Evolutionary conservation across 768 basidiomycete species (phyloP).

Genomic region (Trametes gibbosa): DNA sequence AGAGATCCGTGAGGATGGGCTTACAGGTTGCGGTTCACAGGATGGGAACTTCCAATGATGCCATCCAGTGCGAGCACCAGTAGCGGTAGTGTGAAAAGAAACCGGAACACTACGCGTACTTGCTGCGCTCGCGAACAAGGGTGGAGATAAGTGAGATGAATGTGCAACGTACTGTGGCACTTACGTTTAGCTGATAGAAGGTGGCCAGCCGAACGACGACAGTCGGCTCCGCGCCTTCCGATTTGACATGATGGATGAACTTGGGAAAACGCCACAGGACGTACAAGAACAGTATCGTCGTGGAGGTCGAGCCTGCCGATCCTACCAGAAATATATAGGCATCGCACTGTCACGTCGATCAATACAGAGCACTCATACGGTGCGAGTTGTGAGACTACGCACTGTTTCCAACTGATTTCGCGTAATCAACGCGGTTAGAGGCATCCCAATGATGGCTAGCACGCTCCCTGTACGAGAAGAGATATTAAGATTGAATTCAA

Average conservation of each 20-base stretch:
- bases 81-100: slow-evolving; percentile 69
- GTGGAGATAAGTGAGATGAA: background rate
- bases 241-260: slow-evolving; percentile 69
- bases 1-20: background rate
- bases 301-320: slow-evolving; percentile 59
- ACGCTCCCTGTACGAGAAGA: slow-evolving; percentile 49
- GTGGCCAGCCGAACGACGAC: slow-evolving; percentile 72
- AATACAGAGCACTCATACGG: background rate
- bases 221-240: slow-evolving; percentile 69
- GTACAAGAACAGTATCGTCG: slow-evolving; percentile 68
- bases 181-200: slow-evolving; percentile 77
- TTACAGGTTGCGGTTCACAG: slow-evolving; percentile 53
- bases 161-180: slow-evolving; percentile 24
- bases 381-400: slow-evolving; percentile 15
- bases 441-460: slow-evolving; percentile 67
- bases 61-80: slow-evolving; percentile 67
- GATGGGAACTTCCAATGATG: slow-evolving; percentile 42
- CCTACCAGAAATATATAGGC: slow-evolving; percentile 79
- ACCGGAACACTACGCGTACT: slow-evolving; percentile 71
- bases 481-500: background rate
- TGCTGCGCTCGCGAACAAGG: slow-evolving; percentile 37
- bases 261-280: slow-evolving; percentile 68
- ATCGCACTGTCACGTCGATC: slow-evolving; percentile 46
- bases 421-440: slow-evolving; percentile 60
- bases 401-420: slow-evolving; percentile 60